Percentiles rank a stretch among this genome's conserved stretches.
Evolutionary conservation across 306 rosid species (phyloP).

Genomic region (Pachyrhizus erosus): DNA sequence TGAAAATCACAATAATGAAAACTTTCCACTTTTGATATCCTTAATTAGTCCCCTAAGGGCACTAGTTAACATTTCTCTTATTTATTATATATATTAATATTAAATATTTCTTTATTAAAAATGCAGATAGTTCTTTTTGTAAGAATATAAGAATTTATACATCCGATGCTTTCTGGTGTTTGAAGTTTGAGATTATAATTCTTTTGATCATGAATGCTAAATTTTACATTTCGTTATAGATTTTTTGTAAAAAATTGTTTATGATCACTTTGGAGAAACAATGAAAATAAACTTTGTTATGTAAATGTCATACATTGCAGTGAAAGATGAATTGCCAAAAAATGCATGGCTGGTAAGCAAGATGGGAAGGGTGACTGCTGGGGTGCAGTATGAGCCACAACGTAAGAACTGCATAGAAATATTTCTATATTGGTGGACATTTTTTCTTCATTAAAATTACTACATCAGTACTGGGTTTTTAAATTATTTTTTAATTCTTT

Average conservation of each 20-base stretch:
- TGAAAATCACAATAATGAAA: not conserved
- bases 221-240: constrained; percentile 11
- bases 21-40: not conserved
- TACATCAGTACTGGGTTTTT: not conserved
- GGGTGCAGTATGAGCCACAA: constrained; percentile 91
- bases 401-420: constrained; percentile 59
- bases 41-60: not conserved
- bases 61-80: not conserved
- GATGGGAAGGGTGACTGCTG: constrained; percentile 90
- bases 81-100: not conserved
- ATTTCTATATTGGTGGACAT: not conserved
- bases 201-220: not conserved
- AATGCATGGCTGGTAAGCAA: constrained; percentile 87
- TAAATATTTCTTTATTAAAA: not conserved
- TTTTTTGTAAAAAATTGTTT: constrained; percentile 22
- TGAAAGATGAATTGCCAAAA: constrained; percentile 70
- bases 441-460: not conserved
- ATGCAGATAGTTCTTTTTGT: not conserved
- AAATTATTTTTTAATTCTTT: not conserved
- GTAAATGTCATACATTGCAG: constrained; percentile 56
- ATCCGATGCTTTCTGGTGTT: not conserved
- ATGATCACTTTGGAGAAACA: constrained; percentile 8
- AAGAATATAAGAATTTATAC: not conserved
- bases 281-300: constrained; percentile 37
- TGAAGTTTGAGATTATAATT: constrained; percentile 19